Conservation (phyloP, 2,329 filamentous ascomycete species). For the Beauveria asiatica region DNA sequence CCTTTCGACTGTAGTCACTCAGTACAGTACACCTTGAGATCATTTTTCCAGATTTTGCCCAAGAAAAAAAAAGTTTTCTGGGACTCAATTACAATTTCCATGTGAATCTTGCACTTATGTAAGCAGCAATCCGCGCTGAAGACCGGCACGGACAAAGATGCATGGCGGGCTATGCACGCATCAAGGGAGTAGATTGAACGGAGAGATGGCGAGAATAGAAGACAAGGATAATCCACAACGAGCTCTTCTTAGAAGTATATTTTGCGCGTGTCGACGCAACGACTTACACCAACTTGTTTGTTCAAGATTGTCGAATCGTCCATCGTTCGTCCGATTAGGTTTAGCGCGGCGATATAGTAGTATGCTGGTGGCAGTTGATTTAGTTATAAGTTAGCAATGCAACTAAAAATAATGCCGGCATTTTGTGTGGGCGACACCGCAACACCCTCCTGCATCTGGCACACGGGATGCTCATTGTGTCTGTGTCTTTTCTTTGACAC, state of each 20-base stretch:
- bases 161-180: neutral
- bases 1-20: too few relatives aligned
- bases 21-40: neutral
- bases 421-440: neutral
- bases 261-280: neutral
- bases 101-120: too few relatives aligned
- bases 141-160: neutral
- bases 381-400: too few relatives aligned
- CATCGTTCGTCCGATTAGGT: conserved; percentile 2
- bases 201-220: too few relatives aligned
- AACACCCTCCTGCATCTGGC: neutral
- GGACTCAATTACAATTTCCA: too few relatives aligned
- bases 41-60: too few relatives aligned
- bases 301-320: neutral
- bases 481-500: neutral
- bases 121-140: too few relatives aligned
- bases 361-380: neutral
- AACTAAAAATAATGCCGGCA: neutral
- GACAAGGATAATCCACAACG: neutral
- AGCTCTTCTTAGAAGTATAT: neutral
- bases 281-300: neutral
- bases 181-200: too few relatives aligned
- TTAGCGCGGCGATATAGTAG: conserved; percentile 2
- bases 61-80: too few relatives aligned
- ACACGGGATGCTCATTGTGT: neutral